Percentiles rank a stretch among this genome's conserved stretches.
Conservation (phyloP, 2,329 filamentous ascomycete species). For the Meredithiella fracta region DNA sequence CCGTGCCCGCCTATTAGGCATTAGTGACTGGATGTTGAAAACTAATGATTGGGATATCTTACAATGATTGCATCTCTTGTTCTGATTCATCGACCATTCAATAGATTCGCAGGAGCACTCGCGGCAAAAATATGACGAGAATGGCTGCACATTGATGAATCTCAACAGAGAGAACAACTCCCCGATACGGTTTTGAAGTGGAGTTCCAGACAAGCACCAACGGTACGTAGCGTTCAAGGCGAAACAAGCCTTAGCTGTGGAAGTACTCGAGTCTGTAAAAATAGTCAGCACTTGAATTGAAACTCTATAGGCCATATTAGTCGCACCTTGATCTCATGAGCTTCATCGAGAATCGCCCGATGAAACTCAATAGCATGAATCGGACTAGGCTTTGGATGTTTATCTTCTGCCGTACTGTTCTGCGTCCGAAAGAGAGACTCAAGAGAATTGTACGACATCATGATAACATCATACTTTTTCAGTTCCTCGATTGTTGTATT, state of each 20-base stretch:
- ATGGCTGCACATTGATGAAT: slow-evolving; percentile 76
- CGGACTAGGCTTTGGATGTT: slow-evolving; percentile 50
- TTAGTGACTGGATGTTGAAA: not conserved
- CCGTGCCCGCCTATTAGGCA: slow-evolving; percentile 19
- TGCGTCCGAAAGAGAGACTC: slow-evolving; percentile 90
- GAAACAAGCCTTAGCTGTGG: slow-evolving; percentile 90
- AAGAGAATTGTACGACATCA: slow-evolving; percentile 88
- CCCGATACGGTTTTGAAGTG: slow-evolving; percentile 90
- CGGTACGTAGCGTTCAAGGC: slow-evolving; percentile 75
- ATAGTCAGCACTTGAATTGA: not conserved
- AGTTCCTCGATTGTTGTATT: slow-evolving; percentile 57
- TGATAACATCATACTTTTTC: slow-evolving; percentile 76
- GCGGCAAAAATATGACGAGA: slow-evolving; percentile 89
- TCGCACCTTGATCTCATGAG: slow-evolving; percentile 71
- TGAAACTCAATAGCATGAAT: slow-evolving; percentile 82
- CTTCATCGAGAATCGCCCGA: slow-evolving; percentile 84
- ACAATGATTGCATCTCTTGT: slow-evolving; percentile 56
- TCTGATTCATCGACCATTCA: slow-evolving; percentile 65
- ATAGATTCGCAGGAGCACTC: slow-evolving; percentile 63
- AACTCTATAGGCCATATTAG: not conserved
- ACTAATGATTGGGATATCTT: not conserved
- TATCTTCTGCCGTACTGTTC: slow-evolving; percentile 31
- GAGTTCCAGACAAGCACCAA: slow-evolving; percentile 91
- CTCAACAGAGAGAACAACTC: slow-evolving; percentile 91
- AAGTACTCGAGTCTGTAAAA: slow-evolving; percentile 57